Percentiles rank a stretch among this genome's conserved stretches.
Conservation (phyloP, 306 rosid species). For the Fagus crenata region DNA sequence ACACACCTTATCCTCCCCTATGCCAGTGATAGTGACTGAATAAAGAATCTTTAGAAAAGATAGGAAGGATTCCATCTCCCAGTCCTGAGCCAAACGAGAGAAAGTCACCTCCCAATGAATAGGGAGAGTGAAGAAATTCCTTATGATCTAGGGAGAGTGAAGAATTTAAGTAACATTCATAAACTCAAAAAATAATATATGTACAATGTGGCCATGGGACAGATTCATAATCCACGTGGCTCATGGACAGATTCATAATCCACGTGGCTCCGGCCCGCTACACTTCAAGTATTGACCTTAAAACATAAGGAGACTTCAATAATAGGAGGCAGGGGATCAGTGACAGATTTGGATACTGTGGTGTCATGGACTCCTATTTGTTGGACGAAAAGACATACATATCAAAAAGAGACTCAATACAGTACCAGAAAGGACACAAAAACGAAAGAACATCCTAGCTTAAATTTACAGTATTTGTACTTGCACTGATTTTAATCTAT, state of each 20-base stretch:
- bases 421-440: neutral
- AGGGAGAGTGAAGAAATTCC: neutral
- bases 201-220: neutral
- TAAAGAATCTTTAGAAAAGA: too few relatives aligned
- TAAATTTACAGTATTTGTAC: neutral
- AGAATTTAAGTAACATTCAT: neutral
- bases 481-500: neutral
- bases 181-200: neutral
- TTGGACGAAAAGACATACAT: neutral
- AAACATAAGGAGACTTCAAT: neutral
- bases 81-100: too few relatives aligned
- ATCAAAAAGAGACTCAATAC: neutral
- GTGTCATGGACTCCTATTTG: neutral
- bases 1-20: too few relatives aligned
- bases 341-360: neutral
- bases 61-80: too few relatives aligned
- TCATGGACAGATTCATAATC: neutral
- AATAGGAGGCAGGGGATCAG: neutral
- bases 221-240: slow-evolving; percentile 4
- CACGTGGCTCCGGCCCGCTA: neutral
- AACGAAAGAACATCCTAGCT: neutral
- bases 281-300: neutral
- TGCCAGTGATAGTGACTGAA: too few relatives aligned
- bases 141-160: neutral
- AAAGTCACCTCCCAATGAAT: too few relatives aligned